Conservation (phyloP, 179 eudicot species). For the Silene noctiflora region DNA sequence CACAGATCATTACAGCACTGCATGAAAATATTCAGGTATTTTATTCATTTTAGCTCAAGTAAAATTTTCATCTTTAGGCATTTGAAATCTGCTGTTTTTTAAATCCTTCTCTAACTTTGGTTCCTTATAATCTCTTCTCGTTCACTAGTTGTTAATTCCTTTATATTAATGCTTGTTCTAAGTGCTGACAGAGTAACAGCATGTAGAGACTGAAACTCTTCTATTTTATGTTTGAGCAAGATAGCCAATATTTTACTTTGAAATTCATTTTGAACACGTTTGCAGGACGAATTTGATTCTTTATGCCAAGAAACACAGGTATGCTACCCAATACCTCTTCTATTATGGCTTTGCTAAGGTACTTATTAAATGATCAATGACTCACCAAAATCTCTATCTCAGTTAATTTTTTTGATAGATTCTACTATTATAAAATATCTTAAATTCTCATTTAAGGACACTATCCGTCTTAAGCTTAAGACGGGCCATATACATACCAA, state of each 20-base stretch:
- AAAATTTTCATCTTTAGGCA: neutral
- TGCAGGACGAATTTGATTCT: conserved; percentile 59
- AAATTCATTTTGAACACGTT: conserved; percentile 16
- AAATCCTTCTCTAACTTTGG: neutral
- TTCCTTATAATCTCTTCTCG: neutral
- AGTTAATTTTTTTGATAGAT: neutral
- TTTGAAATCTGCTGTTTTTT: neutral
- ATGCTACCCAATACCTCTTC: conserved; percentile 15
- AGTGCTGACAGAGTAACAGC: neutral
- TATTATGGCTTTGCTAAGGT: conserved; percentile 1
- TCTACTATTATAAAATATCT: neutral
- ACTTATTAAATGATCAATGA: neutral
- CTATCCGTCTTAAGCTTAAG: no score
- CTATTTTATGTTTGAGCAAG: neutral
- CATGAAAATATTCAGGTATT: conserved; percentile 65
- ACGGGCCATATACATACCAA: no score
- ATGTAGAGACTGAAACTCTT: neutral
- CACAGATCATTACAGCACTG: conserved; percentile 55
- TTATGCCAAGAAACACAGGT: conserved; percentile 62
- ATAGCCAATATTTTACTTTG: neutral
- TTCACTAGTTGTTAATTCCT: neutral
- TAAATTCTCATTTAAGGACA: neutral
- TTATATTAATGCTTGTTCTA: neutral
- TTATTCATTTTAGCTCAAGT: neutral
- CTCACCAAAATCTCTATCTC: neutral